Base-by-base conservation (phyloP, 2,329 filamentous ascomycete genomes). In the Leptographium radiaticola region DNA sequence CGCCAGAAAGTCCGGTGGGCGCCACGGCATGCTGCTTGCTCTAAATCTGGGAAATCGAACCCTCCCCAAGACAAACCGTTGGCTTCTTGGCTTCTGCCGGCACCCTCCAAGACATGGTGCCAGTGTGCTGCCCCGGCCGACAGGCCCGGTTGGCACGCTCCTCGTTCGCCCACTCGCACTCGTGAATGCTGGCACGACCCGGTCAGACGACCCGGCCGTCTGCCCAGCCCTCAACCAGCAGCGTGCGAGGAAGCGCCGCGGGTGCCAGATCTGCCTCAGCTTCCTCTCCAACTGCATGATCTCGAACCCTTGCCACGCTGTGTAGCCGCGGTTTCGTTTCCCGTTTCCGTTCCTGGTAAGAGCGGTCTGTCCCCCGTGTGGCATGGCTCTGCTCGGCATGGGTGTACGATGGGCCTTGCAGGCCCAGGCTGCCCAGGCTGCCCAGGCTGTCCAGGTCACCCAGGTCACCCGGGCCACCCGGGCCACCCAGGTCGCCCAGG, bases 221-320 rank as follows among this genome's bases (percentile, higher is more conserved):
- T 25, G 25, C 25, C 25, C 25, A 25, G 5, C 25, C 25, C 25
- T 25, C 25, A 25, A 25, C 25, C 25, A 25, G 25, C 25, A 25
- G 25, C 25, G 25, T 25, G 25, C 25, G 25, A 25, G 25, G 25
- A 2, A 25, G 38, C 43, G 34, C 12, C 9, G 34, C 12, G 39
- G 30, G 52, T 51, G 58, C 54, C 40, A 61, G 56, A 61, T 60
- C 58, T 60, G 48, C 53, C 34, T 51, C 53, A 50, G 20, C 36
- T 44, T 34, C 43, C n/a, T 36, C 50, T 45, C 45, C 45, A 12
- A 53, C 56, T 59, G 57, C 60, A 58, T 58, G 55, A 60, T 61
- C 59, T 58, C 49, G 51, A 58, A 56, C 48, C 38, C 30, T 49
- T 51, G 38, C 39, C 40, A 53, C n/a, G 39, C 38, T 48, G 56